Conservation (phyloP, 345 rosid genomes). For the Lepidium sativum region DNA sequence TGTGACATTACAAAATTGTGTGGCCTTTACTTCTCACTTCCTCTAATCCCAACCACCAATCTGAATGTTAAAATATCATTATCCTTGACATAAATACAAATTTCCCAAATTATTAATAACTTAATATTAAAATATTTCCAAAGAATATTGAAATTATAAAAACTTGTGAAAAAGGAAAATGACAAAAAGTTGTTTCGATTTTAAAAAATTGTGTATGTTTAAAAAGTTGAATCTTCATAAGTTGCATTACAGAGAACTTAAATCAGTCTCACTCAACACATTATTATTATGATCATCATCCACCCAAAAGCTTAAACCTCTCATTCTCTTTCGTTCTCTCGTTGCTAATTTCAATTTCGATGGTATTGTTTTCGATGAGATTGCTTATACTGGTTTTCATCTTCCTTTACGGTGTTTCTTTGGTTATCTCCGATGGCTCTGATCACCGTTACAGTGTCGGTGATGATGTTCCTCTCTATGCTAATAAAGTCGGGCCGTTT, state of each 20-base stretch:
- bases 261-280: neutral
- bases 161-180: neutral
- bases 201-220: neutral
- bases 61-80: neutral
- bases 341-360: neutral
- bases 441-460: conserved; percentile 51
- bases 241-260: conserved; percentile 5
- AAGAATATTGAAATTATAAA: neutral
- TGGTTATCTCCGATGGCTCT: conserved; percentile 37
- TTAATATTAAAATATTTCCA: neutral
- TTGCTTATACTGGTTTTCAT: neutral
- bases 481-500: conserved; percentile 63
- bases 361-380: neutral
- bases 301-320: conserved; percentile 14
- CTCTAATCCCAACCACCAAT: neutral
- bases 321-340: neutral
- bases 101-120: neutral
- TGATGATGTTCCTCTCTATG: conserved; percentile 49
- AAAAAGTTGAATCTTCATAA: neutral
- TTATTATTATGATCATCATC: neutral
- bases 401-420: conserved; percentile 11
- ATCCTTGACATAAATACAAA: neutral
- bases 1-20: neutral
- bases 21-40: neutral
- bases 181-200: neutral